Conservation (phyloP, 805 yeast genomes). For the Lipomyces spencermartinsiae region DNA sequence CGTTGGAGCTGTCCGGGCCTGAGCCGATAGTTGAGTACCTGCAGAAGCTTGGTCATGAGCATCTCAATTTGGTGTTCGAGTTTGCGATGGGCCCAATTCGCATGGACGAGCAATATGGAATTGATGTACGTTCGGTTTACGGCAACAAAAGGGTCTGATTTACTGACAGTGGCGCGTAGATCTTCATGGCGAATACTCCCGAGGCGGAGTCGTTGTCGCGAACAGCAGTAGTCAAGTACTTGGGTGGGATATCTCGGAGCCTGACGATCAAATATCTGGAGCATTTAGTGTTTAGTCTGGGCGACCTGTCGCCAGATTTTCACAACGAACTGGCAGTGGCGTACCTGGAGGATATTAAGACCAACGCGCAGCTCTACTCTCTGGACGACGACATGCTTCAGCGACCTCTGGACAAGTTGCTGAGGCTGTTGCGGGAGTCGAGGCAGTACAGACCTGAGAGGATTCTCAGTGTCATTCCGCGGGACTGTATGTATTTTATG, state of each 20-base stretch:
- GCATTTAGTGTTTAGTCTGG: slow-evolving; percentile 53
- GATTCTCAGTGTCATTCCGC: slow-evolving; percentile 45
- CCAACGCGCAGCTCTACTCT: slow-evolving; percentile 34
- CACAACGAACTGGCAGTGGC: slow-evolving; percentile 55
- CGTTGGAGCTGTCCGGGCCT: slow-evolving; percentile 48
- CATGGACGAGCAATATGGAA: slow-evolving; percentile 49
- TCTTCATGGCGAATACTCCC: slow-evolving; percentile 71
- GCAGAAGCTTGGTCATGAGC: slow-evolving; percentile 57
- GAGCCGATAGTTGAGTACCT: slow-evolving; percentile 61
- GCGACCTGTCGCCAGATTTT: slow-evolving; percentile 49
- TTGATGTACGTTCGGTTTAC: slow-evolving; percentile 36
- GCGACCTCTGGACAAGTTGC: slow-evolving; percentile 44
- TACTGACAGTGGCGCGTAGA: slow-evolving; percentile 23
- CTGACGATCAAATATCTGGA: slow-evolving; percentile 59
- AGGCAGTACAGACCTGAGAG: slow-evolving; percentile 51
- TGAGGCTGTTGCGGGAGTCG: slow-evolving; percentile 48
- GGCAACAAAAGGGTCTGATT: background rate
- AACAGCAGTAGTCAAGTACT: slow-evolving; percentile 58
- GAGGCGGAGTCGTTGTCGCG: slow-evolving; percentile 66
- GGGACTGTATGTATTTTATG: slow-evolving; percentile 37
- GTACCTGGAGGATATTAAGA: slow-evolving; percentile 50
- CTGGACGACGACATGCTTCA: slow-evolving; percentile 33
- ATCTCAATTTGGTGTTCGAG: slow-evolving; percentile 62
- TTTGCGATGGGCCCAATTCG: slow-evolving; percentile 61
- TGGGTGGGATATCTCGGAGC: slow-evolving; percentile 46